Conservation (phyloP, 345 rosid genomes). For the Lepidium didymum region DNA sequence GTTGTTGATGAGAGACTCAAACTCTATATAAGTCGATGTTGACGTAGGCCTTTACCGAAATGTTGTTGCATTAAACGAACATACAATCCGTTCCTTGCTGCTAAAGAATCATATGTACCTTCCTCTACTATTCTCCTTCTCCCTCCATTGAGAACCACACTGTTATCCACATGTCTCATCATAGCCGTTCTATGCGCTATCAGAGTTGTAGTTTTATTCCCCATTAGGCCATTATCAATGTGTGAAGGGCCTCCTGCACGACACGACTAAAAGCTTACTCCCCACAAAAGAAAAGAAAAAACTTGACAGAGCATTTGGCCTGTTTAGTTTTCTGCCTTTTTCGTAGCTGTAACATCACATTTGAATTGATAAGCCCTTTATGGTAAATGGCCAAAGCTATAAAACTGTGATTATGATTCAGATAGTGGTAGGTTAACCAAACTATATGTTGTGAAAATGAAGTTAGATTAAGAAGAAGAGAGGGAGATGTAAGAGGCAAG, state of each 20-base stretch:
- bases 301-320: constrained; percentile 14
- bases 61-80: constrained; percentile 96
- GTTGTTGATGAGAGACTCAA: neutral
- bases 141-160: constrained; percentile 97
- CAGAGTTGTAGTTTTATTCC: constrained; percentile 88
- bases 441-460: neutral
- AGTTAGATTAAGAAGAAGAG: neutral
- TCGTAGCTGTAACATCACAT: neutral
- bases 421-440: neutral
- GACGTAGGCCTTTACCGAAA: constrained; percentile 82
- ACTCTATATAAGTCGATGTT: constrained; percentile 58
- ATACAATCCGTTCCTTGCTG: constrained; percentile 84
- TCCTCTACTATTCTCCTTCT: constrained; percentile 93
- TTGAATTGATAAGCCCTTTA: neutral
- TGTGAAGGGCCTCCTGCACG: constrained; percentile 96
- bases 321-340: neutral
- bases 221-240: constrained; percentile 91
- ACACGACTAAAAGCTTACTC: constrained; percentile 44
- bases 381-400: neutral
- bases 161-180: constrained; percentile 97
- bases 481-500: neutral
- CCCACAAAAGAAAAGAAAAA: too few relatives aligned
- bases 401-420: neutral
- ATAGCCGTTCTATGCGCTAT: constrained; percentile 94
- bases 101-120: constrained; percentile 80